These are phyloP conservation scores for Podila minutissima DNA, from an alignment of 192 early-diverging fungal species.

Conservation along the genomic window DNA sequence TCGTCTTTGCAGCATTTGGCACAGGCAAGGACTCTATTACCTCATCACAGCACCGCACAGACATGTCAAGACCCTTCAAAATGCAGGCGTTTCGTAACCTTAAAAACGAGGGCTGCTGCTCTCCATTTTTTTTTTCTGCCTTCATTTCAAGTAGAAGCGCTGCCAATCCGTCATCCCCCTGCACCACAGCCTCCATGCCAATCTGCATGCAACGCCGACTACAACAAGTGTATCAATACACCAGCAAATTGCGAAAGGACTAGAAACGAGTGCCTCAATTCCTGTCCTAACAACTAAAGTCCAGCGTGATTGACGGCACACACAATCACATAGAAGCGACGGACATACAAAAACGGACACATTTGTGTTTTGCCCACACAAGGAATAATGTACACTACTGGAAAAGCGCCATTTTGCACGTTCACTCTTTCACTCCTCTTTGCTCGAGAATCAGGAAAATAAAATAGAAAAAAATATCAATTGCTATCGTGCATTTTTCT, in stretches of 20 bases:
- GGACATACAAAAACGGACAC: too few species aligned
- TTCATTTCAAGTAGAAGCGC: neutral
- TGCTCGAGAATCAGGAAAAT: too few species aligned
- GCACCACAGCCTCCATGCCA: neutral
- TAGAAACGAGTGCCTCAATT: neutral
- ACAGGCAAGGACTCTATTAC: neutral
- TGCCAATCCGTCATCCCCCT: neutral
- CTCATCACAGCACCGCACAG: neutral
- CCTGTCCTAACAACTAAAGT: neutral
- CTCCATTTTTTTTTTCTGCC: neutral
- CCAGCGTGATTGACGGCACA: neutral
- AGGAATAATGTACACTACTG: too few species aligned
- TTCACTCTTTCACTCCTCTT: too few species aligned
- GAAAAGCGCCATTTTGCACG: too few species aligned
- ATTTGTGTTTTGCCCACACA: too few species aligned
- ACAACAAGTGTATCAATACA: neutral
- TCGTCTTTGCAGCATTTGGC: neutral
- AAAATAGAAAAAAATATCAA: too few species aligned
- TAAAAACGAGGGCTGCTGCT: neutral
- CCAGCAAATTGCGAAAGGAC: neutral
- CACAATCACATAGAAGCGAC: too few species aligned
- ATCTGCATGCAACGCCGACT: slow-evolving; percentile 1
- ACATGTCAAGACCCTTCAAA: neutral
- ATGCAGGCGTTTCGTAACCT: neutral
- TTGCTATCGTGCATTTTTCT: too few species aligned